Evolutionary conservation across 495 filamentous ascomycete species (phyloP).

Genomic region (Xylaria telfairii): DNA sequence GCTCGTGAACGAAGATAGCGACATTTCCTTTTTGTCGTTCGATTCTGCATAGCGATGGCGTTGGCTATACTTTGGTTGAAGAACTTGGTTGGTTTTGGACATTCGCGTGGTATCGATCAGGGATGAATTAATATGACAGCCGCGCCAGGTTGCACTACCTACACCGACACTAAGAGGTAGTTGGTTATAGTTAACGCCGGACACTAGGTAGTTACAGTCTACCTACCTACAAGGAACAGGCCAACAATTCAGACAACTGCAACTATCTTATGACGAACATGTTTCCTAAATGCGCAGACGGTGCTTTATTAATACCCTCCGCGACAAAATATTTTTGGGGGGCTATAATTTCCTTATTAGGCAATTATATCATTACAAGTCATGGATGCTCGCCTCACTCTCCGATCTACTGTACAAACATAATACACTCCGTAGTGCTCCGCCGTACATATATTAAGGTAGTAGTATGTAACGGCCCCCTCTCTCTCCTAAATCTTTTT

Average conservation of each 20-base stretch:
- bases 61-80: slow-evolving; percentile 31
- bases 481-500: too few species aligned
- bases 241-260: slow-evolving; percentile 28
- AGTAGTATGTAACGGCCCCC: too few species aligned
- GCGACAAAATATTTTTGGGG: too few species aligned
- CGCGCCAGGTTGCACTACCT: not conserved
- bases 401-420: too few species aligned
- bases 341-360: too few species aligned
- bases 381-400: too few species aligned
- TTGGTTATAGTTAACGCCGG: not conserved
- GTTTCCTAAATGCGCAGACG: not conserved
- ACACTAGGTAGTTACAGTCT: not conserved
- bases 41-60: slow-evolving; percentile 54
- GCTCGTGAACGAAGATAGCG: not conserved
- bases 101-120: not conserved
- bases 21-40: not conserved
- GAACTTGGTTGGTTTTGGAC: not conserved
- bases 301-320: not conserved
- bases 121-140: not conserved
- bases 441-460: too few species aligned
- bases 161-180: too few species aligned
- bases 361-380: too few species aligned
- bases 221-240: not conserved
- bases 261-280: not conserved
- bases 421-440: too few species aligned